These are phyloP conservation scores for Exophiala sp. DNA, from an alignment of 2,329 filamentous ascomycete species.

Conservation along the genomic window DNA sequence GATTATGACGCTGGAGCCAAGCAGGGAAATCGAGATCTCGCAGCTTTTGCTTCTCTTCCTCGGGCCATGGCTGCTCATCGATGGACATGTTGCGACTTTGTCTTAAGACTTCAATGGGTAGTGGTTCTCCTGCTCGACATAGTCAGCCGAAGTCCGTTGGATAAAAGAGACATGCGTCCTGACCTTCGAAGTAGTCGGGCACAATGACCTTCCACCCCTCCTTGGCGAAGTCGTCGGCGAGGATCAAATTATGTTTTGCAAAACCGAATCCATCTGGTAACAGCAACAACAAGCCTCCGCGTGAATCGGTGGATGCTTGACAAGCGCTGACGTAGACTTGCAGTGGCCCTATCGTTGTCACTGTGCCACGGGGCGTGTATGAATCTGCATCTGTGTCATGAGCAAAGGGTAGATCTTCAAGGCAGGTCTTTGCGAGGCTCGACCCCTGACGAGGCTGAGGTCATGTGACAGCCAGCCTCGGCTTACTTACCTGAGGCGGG, in stretches of 20 bases:
- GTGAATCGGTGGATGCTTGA: no score
- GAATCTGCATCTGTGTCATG: no score
- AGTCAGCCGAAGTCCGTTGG: no score
- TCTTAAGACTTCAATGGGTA: slow-evolving; percentile 6
- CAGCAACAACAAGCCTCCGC: neutral
- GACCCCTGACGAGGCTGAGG: no score
- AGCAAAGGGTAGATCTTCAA: no score
- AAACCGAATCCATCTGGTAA: slow-evolving; percentile 12
- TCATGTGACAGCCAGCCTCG: no score
- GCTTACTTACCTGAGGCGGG: neutral
- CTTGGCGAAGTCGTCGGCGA: slow-evolving; percentile 7
- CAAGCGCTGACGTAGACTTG: no score
- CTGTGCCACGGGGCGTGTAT: no score
- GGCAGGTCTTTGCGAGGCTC: no score
- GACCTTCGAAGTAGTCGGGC: slow-evolving; percentile 13
- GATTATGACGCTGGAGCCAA: neutral
- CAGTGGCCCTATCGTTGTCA: neutral
- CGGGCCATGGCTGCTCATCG: slow-evolving; percentile 11
- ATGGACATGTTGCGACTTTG: slow-evolving; percentile 1
- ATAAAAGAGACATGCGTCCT: no score
- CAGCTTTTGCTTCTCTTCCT: slow-evolving; percentile 1
- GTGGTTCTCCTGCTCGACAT: neutral
- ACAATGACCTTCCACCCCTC: slow-evolving; percentile 2
- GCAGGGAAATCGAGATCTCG: neutral
- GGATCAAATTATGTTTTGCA: slow-evolving; percentile 9